Evolutionary conservation across 2,329 filamentous ascomycete species (phyloP).

Genomic region (Uncinocarpus reesii): DNA sequence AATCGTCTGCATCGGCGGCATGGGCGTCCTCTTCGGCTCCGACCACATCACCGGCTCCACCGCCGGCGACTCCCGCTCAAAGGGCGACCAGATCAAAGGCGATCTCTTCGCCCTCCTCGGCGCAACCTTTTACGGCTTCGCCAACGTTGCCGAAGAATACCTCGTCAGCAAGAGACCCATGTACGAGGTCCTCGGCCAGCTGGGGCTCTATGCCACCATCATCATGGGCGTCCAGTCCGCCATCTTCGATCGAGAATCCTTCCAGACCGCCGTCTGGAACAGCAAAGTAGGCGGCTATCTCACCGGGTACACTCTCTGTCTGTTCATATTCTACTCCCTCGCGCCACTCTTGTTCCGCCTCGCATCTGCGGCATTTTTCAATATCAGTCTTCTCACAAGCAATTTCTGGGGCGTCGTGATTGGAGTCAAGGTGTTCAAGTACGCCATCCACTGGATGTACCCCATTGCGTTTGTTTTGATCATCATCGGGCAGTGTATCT

Average conservation of each 20-base stretch:
- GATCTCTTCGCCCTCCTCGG: constrained; percentile 85
- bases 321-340: constrained; percentile 76
- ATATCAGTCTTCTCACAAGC: constrained; percentile 83
- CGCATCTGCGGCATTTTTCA: constrained; percentile 86
- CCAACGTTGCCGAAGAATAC: constrained; percentile 90
- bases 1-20: constrained; percentile 79
- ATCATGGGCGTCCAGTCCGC: constrained; percentile 86
- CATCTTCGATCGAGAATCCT: constrained; percentile 76
- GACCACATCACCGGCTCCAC: constrained; percentile 69
- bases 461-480: constrained; percentile 93
- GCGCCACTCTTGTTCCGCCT: constrained; percentile 83
- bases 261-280: constrained; percentile 56
- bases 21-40: constrained; percentile 73
- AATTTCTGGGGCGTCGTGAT: constrained; percentile 98
- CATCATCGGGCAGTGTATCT: constrained; percentile 71
- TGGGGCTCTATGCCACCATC: constrained; percentile 75
- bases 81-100: constrained; percentile 69
- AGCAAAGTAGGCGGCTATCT: constrained; percentile 66
- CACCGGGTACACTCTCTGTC: constrained; percentile 75
- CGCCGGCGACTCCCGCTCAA: constrained; percentile 30
- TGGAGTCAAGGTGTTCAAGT: constrained; percentile 74
- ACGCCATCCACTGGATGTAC: constrained; percentile 77
- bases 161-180: constrained; percentile 75
- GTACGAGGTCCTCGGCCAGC: constrained; percentile 86
- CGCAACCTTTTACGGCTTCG: constrained; percentile 81